Evolutionary conservation across 179 eudicot genomes (phyloP).

Genomic region (Nepenthes alata): DNA sequence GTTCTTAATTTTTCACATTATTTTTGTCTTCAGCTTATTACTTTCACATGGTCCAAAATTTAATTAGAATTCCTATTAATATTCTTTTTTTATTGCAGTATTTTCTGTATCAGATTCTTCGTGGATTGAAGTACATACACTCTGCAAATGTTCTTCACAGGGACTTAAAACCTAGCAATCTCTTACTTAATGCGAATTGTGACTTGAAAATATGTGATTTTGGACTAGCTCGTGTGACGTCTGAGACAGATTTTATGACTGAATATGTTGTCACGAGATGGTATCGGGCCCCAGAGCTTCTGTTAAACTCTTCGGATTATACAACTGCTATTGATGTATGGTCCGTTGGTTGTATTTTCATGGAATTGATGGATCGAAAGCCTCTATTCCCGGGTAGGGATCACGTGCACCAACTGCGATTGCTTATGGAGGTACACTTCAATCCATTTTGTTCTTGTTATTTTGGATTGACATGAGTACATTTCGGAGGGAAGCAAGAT

Average conservation of each 20-base stretch:
- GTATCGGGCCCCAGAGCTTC: constrained; percentile 78
- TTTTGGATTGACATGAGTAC: not conserved
- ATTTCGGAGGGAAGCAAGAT: not conserved
- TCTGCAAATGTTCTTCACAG: constrained; percentile 86
- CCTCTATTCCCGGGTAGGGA: constrained; percentile 92
- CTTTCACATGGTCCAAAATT: not conserved
- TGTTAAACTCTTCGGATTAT: constrained; percentile 79
- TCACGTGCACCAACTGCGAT: constrained; percentile 83
- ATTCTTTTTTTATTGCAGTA: constrained; percentile 41
- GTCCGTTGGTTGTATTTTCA: constrained; percentile 92
- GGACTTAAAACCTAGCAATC: constrained; percentile 83
- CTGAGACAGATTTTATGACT: constrained; percentile 87
- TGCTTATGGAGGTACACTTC: constrained; percentile 70
- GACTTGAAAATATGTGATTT: constrained; percentile 85
- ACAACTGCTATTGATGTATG: constrained; percentile 87
- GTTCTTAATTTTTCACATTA: not conserved
- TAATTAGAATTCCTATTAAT: not conserved
- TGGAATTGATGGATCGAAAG: constrained; percentile 91
- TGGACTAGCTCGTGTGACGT: constrained; percentile 84
- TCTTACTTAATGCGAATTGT: constrained; percentile 77
- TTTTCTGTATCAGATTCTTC: constrained; percentile 87
- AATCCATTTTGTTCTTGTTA: not conserved
- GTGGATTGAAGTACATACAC: constrained; percentile 85
- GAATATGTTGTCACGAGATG: constrained; percentile 90
- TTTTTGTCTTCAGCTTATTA: not conserved